These are phyloP conservation scores for Spergularia marina DNA, from an alignment of 148 eudicot species.

Conservation along the genomic window DNA sequence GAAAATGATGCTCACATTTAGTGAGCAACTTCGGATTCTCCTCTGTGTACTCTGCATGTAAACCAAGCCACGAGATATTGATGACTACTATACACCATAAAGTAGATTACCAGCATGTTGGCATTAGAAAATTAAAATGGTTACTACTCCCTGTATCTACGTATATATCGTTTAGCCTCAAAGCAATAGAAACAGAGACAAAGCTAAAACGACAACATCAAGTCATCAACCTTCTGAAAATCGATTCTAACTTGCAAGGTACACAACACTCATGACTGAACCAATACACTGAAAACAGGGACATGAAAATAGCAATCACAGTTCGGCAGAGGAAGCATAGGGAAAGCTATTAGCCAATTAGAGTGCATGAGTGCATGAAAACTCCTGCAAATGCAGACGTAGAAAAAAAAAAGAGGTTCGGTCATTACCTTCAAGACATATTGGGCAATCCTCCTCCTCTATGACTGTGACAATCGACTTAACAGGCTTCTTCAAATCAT, in stretches of 20 bases:
- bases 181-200: not conserved
- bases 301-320: not conserved
- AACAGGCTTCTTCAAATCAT: slow-evolving; percentile 57
- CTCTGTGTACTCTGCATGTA: slow-evolving; percentile 63
- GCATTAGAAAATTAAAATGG: not conserved
- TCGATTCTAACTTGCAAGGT: not conserved
- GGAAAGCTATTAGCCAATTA: not conserved
- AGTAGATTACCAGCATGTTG: not conserved
- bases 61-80: not conserved
- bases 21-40: slow-evolving; percentile 88
- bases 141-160: not conserved
- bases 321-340: not conserved
- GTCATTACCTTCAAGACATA: slow-evolving; percentile 83
- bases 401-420: not conserved
- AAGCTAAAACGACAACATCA: not conserved
- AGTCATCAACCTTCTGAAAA: not conserved
- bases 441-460: slow-evolving; percentile 84
- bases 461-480: slow-evolving; percentile 35
- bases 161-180: not conserved
- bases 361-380: not conserved
- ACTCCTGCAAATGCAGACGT: not conserved
- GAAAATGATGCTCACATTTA: slow-evolving; percentile 89
- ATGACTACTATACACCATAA: slow-evolving; percentile 1
- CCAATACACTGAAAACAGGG: not conserved
- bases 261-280: not conserved